Conservation (phyloP, 305 asterid species). For the Nicotiana rustica region DNA sequence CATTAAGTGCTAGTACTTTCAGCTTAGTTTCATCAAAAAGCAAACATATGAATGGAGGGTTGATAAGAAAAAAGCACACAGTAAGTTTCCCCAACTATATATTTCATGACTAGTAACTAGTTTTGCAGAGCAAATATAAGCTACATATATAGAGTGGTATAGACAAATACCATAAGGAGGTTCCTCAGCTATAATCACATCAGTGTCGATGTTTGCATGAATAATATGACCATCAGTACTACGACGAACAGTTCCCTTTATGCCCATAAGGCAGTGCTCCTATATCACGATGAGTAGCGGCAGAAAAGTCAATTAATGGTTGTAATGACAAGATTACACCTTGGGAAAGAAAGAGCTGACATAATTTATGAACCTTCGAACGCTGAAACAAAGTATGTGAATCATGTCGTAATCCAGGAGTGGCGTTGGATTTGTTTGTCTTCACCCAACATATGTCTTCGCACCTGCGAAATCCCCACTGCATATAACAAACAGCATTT, state of each 20-base stretch:
- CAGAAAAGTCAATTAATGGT: too few relatives aligned
- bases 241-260: slow-evolving; percentile 98
- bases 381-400: slow-evolving; percentile 96
- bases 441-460: slow-evolving; percentile 99
- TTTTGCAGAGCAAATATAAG: background rate
- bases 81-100: slow-evolving; percentile 14
- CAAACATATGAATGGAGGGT: too few relatives aligned
- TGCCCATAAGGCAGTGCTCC: slow-evolving; percentile 99
- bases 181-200: slow-evolving; percentile 99
- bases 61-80: background rate
- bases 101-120: background rate
- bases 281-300: slow-evolving; percentile 42
- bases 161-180: slow-evolving; percentile 84
- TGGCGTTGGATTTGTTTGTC: slow-evolving; percentile 90
- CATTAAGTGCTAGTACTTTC: too few relatives aligned
- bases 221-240: slow-evolving; percentile 98
- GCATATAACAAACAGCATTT: slow-evolving; percentile 36
- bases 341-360: slow-evolving; percentile 22
- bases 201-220: slow-evolving; percentile 99
- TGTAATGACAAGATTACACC: background rate
- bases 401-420: slow-evolving; percentile 98
- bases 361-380: slow-evolving; percentile 67
- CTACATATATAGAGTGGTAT: background rate
- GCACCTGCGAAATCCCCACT: slow-evolving; percentile 99
- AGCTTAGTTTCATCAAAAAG: too few relatives aligned